Evolutionary conservation across 352 stramenopile species (phyloP).

Genomic region (Aphanomyces invadans): DNA sequence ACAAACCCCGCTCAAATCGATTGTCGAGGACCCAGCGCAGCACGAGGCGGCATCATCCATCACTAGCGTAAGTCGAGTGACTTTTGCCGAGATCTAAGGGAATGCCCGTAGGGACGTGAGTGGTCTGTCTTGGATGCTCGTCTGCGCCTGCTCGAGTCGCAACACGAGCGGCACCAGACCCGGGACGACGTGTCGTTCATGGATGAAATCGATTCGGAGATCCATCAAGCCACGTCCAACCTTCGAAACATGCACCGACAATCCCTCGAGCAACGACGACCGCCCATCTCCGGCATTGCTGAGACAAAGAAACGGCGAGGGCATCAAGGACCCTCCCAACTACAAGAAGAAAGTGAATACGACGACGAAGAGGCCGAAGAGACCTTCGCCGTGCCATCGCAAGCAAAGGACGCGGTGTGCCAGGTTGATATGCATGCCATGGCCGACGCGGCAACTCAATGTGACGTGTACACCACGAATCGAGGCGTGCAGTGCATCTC

Average conservation of each 20-base stretch:
- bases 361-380: not conserved
- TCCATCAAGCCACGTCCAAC: conserved; percentile 5
- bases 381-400: too few relatives aligned
- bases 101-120: not conserved
- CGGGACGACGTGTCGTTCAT: not conserved
- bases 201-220: conserved; percentile 6
- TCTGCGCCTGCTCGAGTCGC: conserved; percentile 33
- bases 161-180: conserved; percentile 17
- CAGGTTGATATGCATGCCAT: too few relatives aligned
- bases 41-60: too few relatives aligned
- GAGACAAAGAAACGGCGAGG: conserved; percentile 26
- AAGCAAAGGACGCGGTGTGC: too few relatives aligned
- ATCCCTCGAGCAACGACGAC: not conserved
- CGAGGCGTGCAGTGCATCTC: not conserved
- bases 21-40: not conserved
- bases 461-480: not conserved
- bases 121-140: not conserved
- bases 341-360: not conserved
- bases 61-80: too few relatives aligned
- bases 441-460: not conserved
- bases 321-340: not conserved
- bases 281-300: conserved; percentile 23
- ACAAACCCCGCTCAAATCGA: not conserved
- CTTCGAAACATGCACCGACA: conserved; percentile 9
- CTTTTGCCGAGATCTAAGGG: too few relatives aligned